Evolutionary conservation across 139 green algal species (phyloP), one percentile per base, ranked within the genome.

Genomic region (Closterium sp.): DNA sequence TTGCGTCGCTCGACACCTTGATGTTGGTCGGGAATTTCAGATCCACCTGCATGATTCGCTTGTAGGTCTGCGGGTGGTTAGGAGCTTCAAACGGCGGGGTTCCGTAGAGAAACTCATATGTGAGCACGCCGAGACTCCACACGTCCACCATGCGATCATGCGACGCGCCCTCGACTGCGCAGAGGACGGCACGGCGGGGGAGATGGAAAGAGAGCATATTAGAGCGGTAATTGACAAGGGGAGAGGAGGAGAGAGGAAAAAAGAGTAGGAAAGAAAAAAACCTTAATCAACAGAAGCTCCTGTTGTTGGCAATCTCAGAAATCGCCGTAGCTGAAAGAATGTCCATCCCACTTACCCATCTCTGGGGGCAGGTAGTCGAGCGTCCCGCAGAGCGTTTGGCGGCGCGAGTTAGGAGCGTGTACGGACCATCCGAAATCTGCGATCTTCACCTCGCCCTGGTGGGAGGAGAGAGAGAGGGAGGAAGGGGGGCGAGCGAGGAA

Each of bases 351-450:
- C 89, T 31, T 87, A 91, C 89, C 89, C 98, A 99, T 99, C 95
- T 99, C 98, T 0, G 98, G 98, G 0, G 98, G 97, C 90, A 99
- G 96, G 95, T 99, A 99, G 96, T 99, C 98, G 86, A 99, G 96
- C 4, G 98, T 99, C 70, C 98, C 98, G 93, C 98, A 99, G 90
- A 99, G 95, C n/a, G 98, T 99, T 88, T 97, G 97, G 50, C 98
- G 96, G 42, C 97, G 95, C 90, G 92, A 96, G 92, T 97, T 97
- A 73, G 98, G 97, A 70, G 98, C 97, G 92, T 99, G 98, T 92
- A 99, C 97, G 9, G 95, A 97, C 98, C 98, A 99, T 22, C 98
- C 98, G 94, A 99, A 99, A 95, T 99, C 98, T 9, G 97, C 97
- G 87, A 99, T 99, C 96, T 99, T 99, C 0, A 99, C 95, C 90